These are phyloP conservation scores for Rhododendron kiyosumense DNA, from an alignment of 148 eudicot genomes.

Conservation along the genomic window DNA sequence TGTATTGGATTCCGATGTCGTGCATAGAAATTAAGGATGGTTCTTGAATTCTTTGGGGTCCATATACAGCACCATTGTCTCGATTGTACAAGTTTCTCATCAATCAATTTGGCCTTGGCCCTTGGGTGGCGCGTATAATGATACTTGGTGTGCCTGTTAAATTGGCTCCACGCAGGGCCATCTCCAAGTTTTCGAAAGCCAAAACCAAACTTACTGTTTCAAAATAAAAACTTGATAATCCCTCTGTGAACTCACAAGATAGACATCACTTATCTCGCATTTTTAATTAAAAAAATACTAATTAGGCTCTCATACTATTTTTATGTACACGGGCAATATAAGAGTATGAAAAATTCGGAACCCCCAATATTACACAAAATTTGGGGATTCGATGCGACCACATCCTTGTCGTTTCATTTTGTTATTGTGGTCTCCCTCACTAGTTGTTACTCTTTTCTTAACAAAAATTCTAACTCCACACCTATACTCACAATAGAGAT, in stretches of 20 bases:
- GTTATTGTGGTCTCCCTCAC: not conserved
- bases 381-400: not conserved
- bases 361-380: not conserved
- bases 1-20: not conserved
- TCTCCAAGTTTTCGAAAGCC: not conserved
- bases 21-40: not conserved
- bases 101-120: not conserved
- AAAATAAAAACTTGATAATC: too few species aligned
- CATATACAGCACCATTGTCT: not conserved
- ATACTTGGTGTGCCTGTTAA: not conserved
- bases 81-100: not conserved
- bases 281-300: too few species aligned
- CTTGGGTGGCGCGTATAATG: not conserved
- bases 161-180: not conserved
- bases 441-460: too few species aligned
- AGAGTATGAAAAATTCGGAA: not conserved
- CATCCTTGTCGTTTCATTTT: not conserved
- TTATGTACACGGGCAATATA: not conserved
- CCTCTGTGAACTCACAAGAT: too few species aligned
- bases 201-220: too few species aligned
- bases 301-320: too few species aligned
- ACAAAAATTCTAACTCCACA: too few species aligned
- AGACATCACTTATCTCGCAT: too few species aligned
- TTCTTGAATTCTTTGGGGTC: not conserved
- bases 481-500: too few species aligned